Evolutionary conservation across 1,139 yeast genomes (phyloP), one percentile per base, ranked within the genome.

Genomic region (Sugiyamaella neomexicana): DNA sequence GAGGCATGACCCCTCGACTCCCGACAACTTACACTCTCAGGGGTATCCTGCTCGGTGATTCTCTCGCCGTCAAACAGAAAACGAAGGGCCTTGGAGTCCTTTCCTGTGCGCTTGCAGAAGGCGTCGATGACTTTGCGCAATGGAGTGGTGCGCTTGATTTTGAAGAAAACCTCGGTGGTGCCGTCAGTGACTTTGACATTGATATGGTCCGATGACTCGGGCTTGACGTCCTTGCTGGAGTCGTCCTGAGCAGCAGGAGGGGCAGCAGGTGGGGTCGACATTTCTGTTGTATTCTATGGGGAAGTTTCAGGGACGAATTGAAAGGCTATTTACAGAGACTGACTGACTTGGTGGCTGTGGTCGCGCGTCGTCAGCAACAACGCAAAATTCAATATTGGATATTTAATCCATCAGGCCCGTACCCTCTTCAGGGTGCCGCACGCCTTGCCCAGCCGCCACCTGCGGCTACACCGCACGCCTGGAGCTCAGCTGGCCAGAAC

Each of bases 71-170:
- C 99, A 68, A 86, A 86, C 68, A 93, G 77, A 72, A 95, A 95
- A 71, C 98, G 82, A 69, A 95, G 78, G 46, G 93, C 83, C 65
- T 81, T 82, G 70, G 86, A 75, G 62, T 86, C 84, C 71, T 91
- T 93, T 50, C 99, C 98, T 69, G 93, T 97, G 77, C 99, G 87
- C 75, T 91, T 91, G 72, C 98, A 95, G 72, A 91, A 95, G 5
- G 98, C 97, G 68, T 93, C 98, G 91, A 95, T 93, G 65, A 95
- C 83, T 76, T 96, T 88, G 73, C 83, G 88, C 79, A 95, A 79
- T 46, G 95, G 96, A 5, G 99, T 95, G 54, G 91, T 80, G 72
- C 89, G 82, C 76, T 91, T 91, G 73, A 95, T 91, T 74, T 93
- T 91, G 83, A 95, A 95, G 73, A 86, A 91, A 61, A 95, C 93